These are phyloP conservation scores for Cinchona pubescens DNA, from an alignment of 257 asterid species.

Conservation along the genomic window DNA sequence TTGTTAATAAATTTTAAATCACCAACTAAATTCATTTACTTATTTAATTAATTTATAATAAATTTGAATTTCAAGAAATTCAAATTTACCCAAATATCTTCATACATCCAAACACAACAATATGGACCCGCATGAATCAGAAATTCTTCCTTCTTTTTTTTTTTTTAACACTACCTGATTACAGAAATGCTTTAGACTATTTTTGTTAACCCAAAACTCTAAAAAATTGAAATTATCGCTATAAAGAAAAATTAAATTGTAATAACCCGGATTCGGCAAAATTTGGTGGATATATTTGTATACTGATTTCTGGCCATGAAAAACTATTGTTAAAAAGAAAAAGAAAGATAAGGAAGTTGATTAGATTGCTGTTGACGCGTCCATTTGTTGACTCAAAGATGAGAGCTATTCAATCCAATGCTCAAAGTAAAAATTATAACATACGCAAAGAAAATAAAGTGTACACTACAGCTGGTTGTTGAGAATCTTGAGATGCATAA, in stretches of 20 bases:
- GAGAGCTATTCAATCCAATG: slow-evolving; percentile 1
- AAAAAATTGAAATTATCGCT: neutral
- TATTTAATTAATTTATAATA: no score
- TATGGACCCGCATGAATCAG: neutral
- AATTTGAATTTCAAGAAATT: no score
- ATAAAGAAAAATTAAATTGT: neutral
- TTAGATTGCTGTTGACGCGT: slow-evolving; percentile 4
- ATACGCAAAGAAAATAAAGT: slow-evolving; percentile 8
- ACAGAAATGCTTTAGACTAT: neutral
- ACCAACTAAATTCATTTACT: no score
- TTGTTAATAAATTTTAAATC: no score
- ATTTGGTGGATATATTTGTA: neutral
- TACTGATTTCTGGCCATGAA: neutral
- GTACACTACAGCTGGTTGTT: neutral
- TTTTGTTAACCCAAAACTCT: neutral
- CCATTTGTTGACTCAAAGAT: slow-evolving; percentile 15
- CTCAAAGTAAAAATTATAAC: slow-evolving; percentile 7
- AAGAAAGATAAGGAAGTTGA: neutral
- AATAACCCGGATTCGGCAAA: no score
- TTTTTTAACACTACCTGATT: neutral
- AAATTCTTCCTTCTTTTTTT: neutral
- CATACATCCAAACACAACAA: no score
- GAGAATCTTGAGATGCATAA: slow-evolving; percentile 1
- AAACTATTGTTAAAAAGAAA: neutral
- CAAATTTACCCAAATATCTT: no score